Evolutionary conservation across 177 flowering plant genomes (phyloP).

Genomic region (Vitis hybrid): DNA sequence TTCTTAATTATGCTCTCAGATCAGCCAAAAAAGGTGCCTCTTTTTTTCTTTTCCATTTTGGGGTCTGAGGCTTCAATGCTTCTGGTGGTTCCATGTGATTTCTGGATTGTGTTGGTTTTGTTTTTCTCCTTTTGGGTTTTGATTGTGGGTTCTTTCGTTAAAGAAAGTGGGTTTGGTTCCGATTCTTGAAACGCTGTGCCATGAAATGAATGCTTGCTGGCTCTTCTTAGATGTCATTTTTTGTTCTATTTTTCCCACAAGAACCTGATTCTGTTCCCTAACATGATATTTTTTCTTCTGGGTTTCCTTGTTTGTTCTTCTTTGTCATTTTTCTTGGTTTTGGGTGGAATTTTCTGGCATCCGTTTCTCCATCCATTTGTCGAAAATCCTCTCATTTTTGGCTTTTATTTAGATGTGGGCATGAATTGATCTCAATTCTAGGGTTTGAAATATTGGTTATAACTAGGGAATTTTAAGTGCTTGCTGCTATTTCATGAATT

Average conservation of each 20-base stretch:
- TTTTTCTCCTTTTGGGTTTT: not conserved
- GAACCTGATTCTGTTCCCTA: constrained; percentile 22
- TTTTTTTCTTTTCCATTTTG: no score
- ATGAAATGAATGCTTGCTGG: constrained; percentile 11
- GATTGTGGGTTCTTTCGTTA: not conserved
- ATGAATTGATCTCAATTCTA: not conserved
- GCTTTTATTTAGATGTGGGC: not conserved
- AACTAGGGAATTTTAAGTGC: not conserved
- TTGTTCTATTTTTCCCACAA: not conserved
- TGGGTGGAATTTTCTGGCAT: no score
- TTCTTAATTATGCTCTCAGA: no score
- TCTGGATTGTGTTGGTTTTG: not conserved
- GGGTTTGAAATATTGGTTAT: not conserved
- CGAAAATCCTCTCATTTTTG: not conserved
- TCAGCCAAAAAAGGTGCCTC: no score
- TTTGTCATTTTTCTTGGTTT: no score
- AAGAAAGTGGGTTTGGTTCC: constrained; percentile 3
- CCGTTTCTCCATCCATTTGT: no score
- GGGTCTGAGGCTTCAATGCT: no score
- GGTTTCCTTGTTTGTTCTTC: not conserved
- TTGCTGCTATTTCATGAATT: not conserved
- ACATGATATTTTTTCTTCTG: not conserved
- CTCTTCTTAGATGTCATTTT: constrained; percentile 17
- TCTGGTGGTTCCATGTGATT: no score
- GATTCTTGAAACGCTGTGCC: constrained; percentile 9